phyloP scores from a whole-genome alignment of 75 land plant species.

The Selaginella tamariscina region DNA sequence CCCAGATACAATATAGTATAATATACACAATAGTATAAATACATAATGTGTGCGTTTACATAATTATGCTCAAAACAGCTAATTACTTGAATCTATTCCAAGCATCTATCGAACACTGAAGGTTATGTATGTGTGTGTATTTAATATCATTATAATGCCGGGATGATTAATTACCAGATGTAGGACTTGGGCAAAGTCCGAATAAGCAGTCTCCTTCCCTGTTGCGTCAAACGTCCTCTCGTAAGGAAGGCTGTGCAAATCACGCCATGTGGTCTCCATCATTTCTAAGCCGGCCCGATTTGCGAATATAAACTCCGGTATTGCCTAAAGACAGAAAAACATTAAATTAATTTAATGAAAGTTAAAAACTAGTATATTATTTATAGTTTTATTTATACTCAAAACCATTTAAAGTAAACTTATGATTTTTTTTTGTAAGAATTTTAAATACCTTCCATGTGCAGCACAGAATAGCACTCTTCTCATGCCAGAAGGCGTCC shows the following conservation, averaged over 20 bases:
- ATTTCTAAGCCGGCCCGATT: constrained; percentile 30
- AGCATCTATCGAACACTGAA: neutral
- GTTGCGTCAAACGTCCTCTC: constrained; percentile 44
- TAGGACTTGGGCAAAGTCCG: constrained; percentile 53
- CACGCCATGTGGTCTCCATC: constrained; percentile 22
- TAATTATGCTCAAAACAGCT: neutral
- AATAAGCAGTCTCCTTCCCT: constrained; percentile 39
- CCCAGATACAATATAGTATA: no score
- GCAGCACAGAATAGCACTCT: constrained; percentile 79
- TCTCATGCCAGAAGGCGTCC: constrained; percentile 57
- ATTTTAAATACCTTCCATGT: constrained; percentile 49
- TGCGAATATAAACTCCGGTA: constrained; percentile 33
- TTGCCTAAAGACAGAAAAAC: constrained; percentile 18
- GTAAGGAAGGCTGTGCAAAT: constrained; percentile 22
- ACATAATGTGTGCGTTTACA: neutral
- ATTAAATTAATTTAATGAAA: no score
- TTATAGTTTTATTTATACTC: no score
- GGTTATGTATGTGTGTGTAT: neutral
- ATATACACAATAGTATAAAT: neutral
- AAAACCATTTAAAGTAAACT: no score
- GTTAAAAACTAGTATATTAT: no score
- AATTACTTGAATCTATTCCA: neutral
- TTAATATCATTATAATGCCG: neutral
- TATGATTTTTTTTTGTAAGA: no score
- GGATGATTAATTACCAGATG: constrained; percentile 41